Conservation (phyloP, 148 eudicot genomes). For the Rhododendron ferrugineum region DNA sequence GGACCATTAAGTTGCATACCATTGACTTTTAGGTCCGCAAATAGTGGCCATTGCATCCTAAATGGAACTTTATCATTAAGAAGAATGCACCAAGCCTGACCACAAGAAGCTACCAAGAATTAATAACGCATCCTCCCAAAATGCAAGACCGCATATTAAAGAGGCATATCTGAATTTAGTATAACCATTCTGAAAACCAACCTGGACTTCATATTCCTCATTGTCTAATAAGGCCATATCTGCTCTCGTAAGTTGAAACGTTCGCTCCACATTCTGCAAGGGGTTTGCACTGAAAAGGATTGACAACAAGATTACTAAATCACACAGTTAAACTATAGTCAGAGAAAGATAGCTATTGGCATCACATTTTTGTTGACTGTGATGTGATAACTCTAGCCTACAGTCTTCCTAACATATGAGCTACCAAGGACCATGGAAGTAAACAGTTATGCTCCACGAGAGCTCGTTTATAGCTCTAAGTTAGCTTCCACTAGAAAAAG, state of each 20-base stretch:
- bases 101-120: slow-evolving; percentile 5
- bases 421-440: neutral
- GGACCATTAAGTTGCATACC: slow-evolving; percentile 39
- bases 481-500: neutral
- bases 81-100: slow-evolving; percentile 93
- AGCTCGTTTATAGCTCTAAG: neutral
- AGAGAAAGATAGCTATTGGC: neutral
- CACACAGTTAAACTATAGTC: neutral
- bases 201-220: slow-evolving; percentile 80
- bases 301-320: neutral
- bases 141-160: neutral
- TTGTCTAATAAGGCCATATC: slow-evolving; percentile 60
- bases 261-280: slow-evolving; percentile 49
- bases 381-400: neutral
- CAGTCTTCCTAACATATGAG: neutral
- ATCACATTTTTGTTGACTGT: neutral
- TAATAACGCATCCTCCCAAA: neutral
- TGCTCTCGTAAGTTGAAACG: slow-evolving; percentile 58
- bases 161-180: neutral
- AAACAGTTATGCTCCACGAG: neutral
- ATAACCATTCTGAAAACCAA: slow-evolving; percentile 20
- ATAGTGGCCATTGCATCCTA: slow-evolving; percentile 94
- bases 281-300: slow-evolving; percentile 63
- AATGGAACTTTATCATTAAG: slow-evolving; percentile 81
- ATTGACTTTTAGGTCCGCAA: slow-evolving; percentile 81